These are phyloP conservation scores for Ogataea corticis DNA, from an alignment of 805 yeast genomes.

Conservation along the genomic window DNA sequence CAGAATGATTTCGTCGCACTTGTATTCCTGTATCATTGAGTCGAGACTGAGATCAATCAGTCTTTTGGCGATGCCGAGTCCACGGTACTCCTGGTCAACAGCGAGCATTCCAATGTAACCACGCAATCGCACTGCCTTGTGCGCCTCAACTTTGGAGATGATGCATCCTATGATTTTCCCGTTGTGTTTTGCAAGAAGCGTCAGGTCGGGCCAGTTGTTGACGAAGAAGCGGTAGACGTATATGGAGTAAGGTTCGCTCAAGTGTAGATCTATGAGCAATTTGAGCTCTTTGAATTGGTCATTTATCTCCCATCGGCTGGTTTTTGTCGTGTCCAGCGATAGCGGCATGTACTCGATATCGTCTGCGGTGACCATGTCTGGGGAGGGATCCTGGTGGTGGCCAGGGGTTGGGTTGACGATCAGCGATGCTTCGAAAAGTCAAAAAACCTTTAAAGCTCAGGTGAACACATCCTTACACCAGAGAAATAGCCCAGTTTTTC, in stretches of 20 bases:
- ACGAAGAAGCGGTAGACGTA: constrained; percentile 91
- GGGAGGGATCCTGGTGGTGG: too few relatives aligned
- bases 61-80: constrained; percentile 77
- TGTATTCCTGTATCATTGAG: constrained; percentile 56
- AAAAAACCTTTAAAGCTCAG: too few relatives aligned
- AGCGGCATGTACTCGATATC: constrained; percentile 25
- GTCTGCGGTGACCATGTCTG: constrained; percentile 7
- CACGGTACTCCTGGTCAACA: constrained; percentile 69
- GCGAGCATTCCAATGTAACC: constrained; percentile 98
- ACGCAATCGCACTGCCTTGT: constrained; percentile 68
- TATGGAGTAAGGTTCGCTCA: constrained; percentile 92
- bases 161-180: constrained; percentile 70
- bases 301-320: constrained; percentile 22
- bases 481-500: too few relatives aligned
- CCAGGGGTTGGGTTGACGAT: too few relatives aligned
- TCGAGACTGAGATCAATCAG: constrained; percentile 64
- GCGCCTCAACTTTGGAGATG: constrained; percentile 78
- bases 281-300: constrained; percentile 52
- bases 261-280: constrained; percentile 63
- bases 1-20: constrained; percentile 87
- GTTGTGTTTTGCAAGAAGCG: constrained; percentile 57
- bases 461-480: too few relatives aligned
- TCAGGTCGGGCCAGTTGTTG: constrained; percentile 86
- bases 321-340: constrained; percentile 19
- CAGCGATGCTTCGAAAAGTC: too few relatives aligned